phyloP scores from a whole-genome alignment of 306 rosid genomes.

The Arachis hypogaea region DNA sequence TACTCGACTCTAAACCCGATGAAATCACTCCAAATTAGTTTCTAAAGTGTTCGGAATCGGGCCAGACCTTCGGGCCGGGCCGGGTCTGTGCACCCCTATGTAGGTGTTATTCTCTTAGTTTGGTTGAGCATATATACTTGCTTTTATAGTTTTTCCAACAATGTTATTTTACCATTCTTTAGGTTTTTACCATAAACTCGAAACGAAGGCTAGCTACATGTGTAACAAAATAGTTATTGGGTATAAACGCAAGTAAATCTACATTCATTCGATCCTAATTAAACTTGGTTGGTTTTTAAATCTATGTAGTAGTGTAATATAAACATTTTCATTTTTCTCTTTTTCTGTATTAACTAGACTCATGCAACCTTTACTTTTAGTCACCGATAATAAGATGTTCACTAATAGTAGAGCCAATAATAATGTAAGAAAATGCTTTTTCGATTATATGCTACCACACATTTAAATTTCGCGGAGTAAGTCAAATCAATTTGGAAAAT shows the following conservation, averaged over 20 bases:
- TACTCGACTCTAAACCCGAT: no score
- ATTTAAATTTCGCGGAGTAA: not conserved
- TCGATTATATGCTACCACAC: constrained; percentile 19
- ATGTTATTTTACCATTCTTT: no score
- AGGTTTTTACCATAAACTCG: no score
- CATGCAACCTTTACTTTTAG: constrained; percentile 11
- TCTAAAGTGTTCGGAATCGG: no score
- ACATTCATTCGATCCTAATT: not conserved
- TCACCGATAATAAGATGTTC: constrained; percentile 41
- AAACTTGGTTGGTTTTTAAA: no score
- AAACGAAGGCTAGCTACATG: no score
- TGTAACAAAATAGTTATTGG: no score
- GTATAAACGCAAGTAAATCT: no score
- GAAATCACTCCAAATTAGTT: no score
- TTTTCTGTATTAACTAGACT: not conserved
- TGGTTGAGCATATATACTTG: not conserved
- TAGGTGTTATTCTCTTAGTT: not conserved
- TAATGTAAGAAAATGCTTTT: constrained; percentile 11
- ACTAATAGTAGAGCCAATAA: constrained; percentile 14
- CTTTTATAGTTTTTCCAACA: no score
- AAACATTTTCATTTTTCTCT: not conserved
- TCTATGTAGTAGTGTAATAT: not conserved
- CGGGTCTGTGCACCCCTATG: no score
- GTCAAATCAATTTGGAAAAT: constrained; percentile 2
- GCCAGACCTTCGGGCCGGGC: no score